phyloP scores from a whole-genome alignment of 2,329 filamentous ascomycete species.

The Pseudopithomyces maydicus region DNA sequence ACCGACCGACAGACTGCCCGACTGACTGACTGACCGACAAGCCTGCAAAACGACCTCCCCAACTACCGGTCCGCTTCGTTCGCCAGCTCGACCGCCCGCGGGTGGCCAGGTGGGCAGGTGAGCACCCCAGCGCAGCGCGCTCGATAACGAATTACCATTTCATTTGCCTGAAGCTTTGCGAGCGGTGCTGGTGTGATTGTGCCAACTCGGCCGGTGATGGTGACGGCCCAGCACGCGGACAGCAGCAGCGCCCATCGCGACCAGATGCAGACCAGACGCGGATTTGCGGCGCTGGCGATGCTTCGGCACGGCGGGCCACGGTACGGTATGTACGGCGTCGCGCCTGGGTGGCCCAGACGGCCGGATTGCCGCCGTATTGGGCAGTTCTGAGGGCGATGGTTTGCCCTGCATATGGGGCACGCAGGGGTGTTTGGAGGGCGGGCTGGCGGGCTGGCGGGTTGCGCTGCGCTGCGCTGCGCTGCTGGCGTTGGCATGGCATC shows the following conservation, averaged over 20 bases:
- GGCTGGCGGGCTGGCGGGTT: too few relatives aligned
- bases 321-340: too few relatives aligned
- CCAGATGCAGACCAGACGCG: neutral
- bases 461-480: too few relatives aligned
- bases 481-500: conserved; percentile 9
- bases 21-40: too few relatives aligned
- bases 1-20: too few relatives aligned
- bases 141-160: too few relatives aligned
- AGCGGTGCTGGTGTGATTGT: neutral
- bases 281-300: neutral
- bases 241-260: neutral
- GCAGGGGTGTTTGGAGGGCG: conserved; percentile 14
- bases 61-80: too few relatives aligned
- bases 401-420: conserved; percentile 33
- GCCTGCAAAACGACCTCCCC: too few relatives aligned
- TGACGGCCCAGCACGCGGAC: neutral
- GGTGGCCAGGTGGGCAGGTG: too few relatives aligned
- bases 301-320: conserved; percentile 4
- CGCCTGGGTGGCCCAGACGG: conserved; percentile 21
- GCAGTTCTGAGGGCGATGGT: conserved; percentile 13
- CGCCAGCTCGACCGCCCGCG: too few relatives aligned
- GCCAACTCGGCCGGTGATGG: too few relatives aligned
- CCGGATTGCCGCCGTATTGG: conserved; percentile 13
- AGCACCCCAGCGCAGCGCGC: too few relatives aligned
- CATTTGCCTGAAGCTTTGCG: neutral